Base-by-base conservation (phyloP, 2,329 filamentous ascomycete species). In the Capronia epimyces region DNA sequence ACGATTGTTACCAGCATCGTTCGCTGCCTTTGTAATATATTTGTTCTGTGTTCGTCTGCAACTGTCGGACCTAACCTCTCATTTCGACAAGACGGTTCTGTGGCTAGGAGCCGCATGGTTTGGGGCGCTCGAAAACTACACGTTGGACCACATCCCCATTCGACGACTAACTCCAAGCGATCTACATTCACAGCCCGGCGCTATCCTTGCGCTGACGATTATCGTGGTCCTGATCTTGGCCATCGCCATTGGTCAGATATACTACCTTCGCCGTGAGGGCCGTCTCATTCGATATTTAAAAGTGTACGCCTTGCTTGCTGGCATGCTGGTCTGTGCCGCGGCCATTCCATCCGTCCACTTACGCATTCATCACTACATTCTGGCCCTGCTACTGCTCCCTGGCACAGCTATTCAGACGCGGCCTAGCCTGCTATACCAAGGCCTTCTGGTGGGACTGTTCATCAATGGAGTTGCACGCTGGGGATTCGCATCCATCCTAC, bases 351-450 rank as follows among this genome's bases (percentile, higher is more conserved):
- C 74, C 32, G 75, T 82, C 67, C 78, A 77, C 53, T 69, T 83
- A 16, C 75, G 80, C n/a, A 80, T 83, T 51, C 80, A 83, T 58
- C 80, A 83, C 60, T 83, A 83, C 61, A 81, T 83, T 59, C 71
- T 83, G 2, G 77, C 75, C 1, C 69, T 83, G 0, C 66, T 83
- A 2, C 70, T 83, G 2, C 67, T 82, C 0, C 77, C 79, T 0
- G 80, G 80, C 0, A 82, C 80, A 2, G 70, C 72, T 0, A 71
- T 82, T 58, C 80, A 82, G 57, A 83, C 77, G 15, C 70, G 80
- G 1, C 79, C 78, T 0, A 75, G 72, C 43, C 68, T 83, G 3
- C 60, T 82, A 4, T 83, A 80, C 61, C 79, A 82, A 60, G 80
- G 80, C n/a, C 68, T 83, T 4, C 69, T 83, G 0, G 65, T 82